Evolutionary conservation across 176 grass and related monocot species (phyloP), one percentile per base, ranked within the genome.

Genomic region (Oryza glaberrima): DNA sequence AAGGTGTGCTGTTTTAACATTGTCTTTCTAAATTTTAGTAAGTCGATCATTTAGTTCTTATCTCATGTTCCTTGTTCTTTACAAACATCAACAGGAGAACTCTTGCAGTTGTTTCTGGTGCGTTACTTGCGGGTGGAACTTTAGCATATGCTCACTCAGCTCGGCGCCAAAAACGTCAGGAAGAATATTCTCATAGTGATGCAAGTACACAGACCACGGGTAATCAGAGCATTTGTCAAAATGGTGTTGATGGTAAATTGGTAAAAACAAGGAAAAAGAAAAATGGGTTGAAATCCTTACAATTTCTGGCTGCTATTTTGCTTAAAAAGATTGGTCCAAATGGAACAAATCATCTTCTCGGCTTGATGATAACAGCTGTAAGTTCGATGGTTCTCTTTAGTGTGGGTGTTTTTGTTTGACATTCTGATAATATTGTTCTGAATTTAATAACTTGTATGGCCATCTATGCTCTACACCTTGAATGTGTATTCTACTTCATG

Each of bases 301-400:
- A 96, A 82, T 82, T 96, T 90, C 75, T 99, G 78, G 93, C 90
- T 82, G 88, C 89, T 73, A 96, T 94, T 81, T 88, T 99, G 71
- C 89, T 99, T 17, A 96, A 95, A 69, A 87, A 85, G 82, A 92
- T 99, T 71, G 93, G 90, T 28, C 72, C 90, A 69, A 94, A 90
- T 16, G 93, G 96, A 75, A 71, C 84, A 23, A 87, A 88, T 67
- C 90, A 91, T 78, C 91, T 99, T 72, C 58, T 99, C 34, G 91
- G 87, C 65, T 83, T 99, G 78, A 89, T 82, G 65, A 67, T 91
- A 66, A 93, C 88, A 83, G 86, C 89, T 11, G 96, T 99, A 87
- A 87, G 89, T 87, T 88, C 32, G 3, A 43, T 25, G 34, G 6
- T 66, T 19, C 65, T n/a, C 61, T 58, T 43, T 52, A 40, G 32